Evolutionary conservation across 805 yeast species (phyloP).

Genomic region (Gaillardinia entomophila): DNA sequence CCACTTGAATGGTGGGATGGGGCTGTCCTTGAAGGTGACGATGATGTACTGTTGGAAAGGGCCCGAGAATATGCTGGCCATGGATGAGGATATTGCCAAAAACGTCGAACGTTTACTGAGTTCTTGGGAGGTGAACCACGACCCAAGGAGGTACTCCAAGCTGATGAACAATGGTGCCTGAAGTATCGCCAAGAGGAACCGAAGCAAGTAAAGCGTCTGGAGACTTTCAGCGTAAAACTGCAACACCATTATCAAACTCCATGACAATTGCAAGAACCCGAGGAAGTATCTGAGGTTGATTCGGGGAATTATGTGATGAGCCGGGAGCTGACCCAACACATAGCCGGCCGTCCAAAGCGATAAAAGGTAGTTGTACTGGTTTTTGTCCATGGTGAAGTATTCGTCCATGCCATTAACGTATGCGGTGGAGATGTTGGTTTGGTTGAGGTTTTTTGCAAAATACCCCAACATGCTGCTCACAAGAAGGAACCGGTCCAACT

Average conservation of each 20-base stretch:
- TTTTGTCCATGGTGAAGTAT: conserved; percentile 32
- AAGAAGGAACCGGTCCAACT: conserved; percentile 53
- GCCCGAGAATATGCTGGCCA: conserved; percentile 32
- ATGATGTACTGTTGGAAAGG: conserved; percentile 29
- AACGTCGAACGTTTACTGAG: conserved; percentile 29
- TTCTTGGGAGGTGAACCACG: conserved; percentile 29
- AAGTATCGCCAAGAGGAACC: conserved; percentile 22
- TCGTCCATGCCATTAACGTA: conserved; percentile 45
- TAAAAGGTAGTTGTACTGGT: conserved; percentile 39
- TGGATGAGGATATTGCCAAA: conserved; percentile 29
- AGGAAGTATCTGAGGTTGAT: neutral
- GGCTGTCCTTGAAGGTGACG: conserved; percentile 9
- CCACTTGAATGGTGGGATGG: conserved; percentile 35
- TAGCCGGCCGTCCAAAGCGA: conserved; percentile 48
- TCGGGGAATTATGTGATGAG: too few relatives aligned
- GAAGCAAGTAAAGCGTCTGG: conserved; percentile 20
- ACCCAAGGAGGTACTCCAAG: conserved; percentile 17
- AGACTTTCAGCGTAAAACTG: conserved; percentile 19
- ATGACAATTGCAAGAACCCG: neutral
- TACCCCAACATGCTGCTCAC: conserved; percentile 51
- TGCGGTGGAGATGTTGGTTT: conserved; percentile 38
- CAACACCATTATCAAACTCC: conserved; percentile 32
- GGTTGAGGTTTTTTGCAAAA: conserved; percentile 41
- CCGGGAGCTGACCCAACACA: conserved; percentile 46
- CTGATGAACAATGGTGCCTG: conserved; percentile 1